Base-by-base conservation (phyloP, 2,329 filamentous ascomycete genomes). In the Graphiopsis chlorocephala region DNA sequence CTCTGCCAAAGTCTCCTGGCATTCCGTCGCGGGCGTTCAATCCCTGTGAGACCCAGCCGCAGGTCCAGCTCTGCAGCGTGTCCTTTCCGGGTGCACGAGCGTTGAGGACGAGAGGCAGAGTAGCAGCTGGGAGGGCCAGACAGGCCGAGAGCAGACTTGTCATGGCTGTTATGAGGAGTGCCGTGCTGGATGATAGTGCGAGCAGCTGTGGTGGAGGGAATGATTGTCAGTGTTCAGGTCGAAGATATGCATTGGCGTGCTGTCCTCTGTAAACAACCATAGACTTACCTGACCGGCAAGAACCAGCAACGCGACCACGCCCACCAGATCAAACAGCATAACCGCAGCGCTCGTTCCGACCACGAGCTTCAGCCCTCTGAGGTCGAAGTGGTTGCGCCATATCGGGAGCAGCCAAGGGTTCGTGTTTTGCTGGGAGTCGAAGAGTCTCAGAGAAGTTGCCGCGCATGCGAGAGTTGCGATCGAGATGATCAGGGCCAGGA, bases 351-450 rank as follows among this genome's bases (percentile, higher is more conserved):
- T 72, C 2, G 78, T 77, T 1, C 77, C 80, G 35, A 82, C 73
- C 15, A 81, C 66, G 0, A 74, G 74, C 35, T 78, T 77, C 4
- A 81, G 78, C 17, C 80, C 80, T 20, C 76, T 72, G 1, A 76
- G 76, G 48, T 82, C 76, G 68, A 83, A 83, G 69, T 83, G 81
- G 11, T 77, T 75, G 0, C 77, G 78, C 81, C 81, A 83, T 48
- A 83, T 68, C 1, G 80, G 80, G 4, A 82, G 72, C 75, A 80
- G 82, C 79, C 80, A 83, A 26, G 77, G 77, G 67, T 82, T 82
- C 28, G 74, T 74, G 8, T 71, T 69, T 47, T 77, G 77, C 67
- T 82, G 74, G 33, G 73, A 73, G 67, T 78, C 77, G 75, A 78
- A 83, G 67, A 79, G 70, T 68, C 75, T 70, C 42, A 83, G 76